Percentiles rank a stretch among this genome's conserved stretches.
phyloP scores from a whole-genome alignment of 345 rosid genomes.

The Punica granatum region DNA sequence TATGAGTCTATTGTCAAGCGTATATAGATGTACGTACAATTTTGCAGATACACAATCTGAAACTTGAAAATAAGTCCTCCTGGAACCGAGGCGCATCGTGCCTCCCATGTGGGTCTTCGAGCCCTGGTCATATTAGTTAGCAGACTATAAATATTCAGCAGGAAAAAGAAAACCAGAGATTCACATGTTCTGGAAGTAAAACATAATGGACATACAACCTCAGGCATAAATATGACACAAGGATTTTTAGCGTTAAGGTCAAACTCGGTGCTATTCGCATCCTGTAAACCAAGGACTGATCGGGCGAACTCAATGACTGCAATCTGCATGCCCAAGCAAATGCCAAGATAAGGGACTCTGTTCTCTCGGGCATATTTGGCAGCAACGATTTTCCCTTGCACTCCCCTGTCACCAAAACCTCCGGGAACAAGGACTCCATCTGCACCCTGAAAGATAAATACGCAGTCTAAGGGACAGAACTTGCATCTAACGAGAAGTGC shows the following conservation, averaged over 20 bases:
- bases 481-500: background rate
- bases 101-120: conserved; percentile 96
- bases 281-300: conserved; percentile 57
- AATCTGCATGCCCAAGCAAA: conserved; percentile 95
- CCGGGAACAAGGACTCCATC: conserved; percentile 96
- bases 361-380: conserved; percentile 90
- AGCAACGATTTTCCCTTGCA: conserved; percentile 85
- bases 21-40: conserved; percentile 37
- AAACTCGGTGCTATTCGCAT: conserved; percentile 92
- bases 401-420: conserved; percentile 96
- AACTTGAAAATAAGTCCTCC: conserved; percentile 59
- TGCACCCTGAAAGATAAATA: conserved; percentile 52
- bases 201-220: conserved; percentile 34
- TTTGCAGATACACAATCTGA: conserved; percentile 68
- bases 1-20: background rate
- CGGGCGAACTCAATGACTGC: conserved; percentile 92
- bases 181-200: background rate
- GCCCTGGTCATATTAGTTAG: conserved; percentile 38
- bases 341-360: conserved; percentile 78
- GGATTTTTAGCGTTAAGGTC: conserved; percentile 66
- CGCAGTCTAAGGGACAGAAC: conserved; percentile 10
- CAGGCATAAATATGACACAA: conserved; percentile 94
- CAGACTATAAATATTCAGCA: conserved; percentile 4
- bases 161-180: conserved; percentile 5
- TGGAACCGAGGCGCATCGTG: conserved; percentile 93